These are phyloP conservation scores for Penicillium sp. DNA, from an alignment of 2,329 filamentous ascomycete genomes.

Conservation along the genomic window DNA sequence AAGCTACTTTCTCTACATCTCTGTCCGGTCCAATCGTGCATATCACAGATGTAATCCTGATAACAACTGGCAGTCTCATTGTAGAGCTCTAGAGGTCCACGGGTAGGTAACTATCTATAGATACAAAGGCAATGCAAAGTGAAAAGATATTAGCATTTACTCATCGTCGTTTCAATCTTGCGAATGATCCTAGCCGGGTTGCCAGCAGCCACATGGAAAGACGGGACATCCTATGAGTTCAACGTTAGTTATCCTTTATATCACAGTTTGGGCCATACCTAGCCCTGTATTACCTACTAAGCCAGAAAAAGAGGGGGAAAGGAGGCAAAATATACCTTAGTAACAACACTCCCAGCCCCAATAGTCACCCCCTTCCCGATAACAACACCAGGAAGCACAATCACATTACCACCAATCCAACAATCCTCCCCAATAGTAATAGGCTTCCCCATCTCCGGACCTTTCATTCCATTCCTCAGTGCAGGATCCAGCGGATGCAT, in stretches of 20 bases:
- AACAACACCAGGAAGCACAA: conserved; percentile 69
- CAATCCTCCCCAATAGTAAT: conserved; percentile 76
- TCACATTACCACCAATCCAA: conserved; percentile 70
- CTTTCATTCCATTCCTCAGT: conserved; percentile 67
- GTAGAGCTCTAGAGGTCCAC: background rate
- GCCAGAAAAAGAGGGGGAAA: background rate
- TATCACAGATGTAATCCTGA: conserved; percentile 6
- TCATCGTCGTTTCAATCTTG: conserved; percentile 38
- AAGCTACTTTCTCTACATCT: conserved; percentile 3
- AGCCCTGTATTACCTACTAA: no score
- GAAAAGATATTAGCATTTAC: background rate
- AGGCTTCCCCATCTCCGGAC: conserved; percentile 68
- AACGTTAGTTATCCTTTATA: background rate
- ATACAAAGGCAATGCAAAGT: no score
- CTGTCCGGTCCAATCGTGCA: conserved; percentile 10
- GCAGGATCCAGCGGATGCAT: conserved; percentile 73
- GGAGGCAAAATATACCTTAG: conserved; percentile 52
- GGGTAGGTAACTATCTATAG: no score
- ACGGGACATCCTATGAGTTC: conserved; percentile 36
- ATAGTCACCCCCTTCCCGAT: conserved; percentile 70
- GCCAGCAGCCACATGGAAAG: conserved; percentile 41
- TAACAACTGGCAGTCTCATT: background rate
- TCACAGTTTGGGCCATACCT: no score
- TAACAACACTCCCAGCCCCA: conserved; percentile 79
- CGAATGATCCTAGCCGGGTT: conserved; percentile 41